These are phyloP conservation scores for Polytolypa hystricis DNA, from an alignment of 2,329 filamentous ascomycete species.

Conservation along the genomic window DNA sequence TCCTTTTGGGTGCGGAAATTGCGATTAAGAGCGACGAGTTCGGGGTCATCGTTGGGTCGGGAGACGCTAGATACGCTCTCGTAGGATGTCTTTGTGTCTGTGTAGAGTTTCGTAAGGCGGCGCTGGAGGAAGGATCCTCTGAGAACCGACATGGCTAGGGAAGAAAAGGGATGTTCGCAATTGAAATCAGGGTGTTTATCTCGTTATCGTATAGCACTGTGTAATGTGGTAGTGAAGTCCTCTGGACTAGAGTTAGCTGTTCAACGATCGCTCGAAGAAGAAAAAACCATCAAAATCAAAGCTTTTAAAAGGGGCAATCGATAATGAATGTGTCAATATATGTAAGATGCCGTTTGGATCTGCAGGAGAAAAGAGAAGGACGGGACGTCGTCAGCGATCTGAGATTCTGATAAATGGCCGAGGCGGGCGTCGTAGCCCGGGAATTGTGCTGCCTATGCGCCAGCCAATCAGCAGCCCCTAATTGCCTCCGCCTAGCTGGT, in stretches of 20 bases:
- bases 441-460: neutral
- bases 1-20: conserved; percentile 55
- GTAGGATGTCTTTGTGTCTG: conserved; percentile 52
- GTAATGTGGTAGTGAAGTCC: too few species aligned
- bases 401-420: too few species aligned
- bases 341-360: neutral
- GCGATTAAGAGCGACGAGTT: conserved; percentile 45
- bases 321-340: too few species aligned
- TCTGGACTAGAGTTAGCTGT: too few species aligned
- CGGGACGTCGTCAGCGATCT: neutral
- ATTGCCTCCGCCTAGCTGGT: neutral
- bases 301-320: neutral
- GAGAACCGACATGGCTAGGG: conserved; percentile 34
- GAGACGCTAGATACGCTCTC: conserved; percentile 42
- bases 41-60: conserved; percentile 40
- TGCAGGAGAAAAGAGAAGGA: neutral
- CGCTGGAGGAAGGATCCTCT: conserved; percentile 34
- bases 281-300: neutral
- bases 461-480: neutral
- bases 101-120: conserved; percentile 50
- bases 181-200: too few species aligned
- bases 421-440: too few species aligned
- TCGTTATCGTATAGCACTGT: too few species aligned
- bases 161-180: too few species aligned
- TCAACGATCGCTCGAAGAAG: neutral